Evolutionary conservation across 225 moss, liverwort and hornwort species (phyloP).

Genomic region (Anthoceros angustus): DNA sequence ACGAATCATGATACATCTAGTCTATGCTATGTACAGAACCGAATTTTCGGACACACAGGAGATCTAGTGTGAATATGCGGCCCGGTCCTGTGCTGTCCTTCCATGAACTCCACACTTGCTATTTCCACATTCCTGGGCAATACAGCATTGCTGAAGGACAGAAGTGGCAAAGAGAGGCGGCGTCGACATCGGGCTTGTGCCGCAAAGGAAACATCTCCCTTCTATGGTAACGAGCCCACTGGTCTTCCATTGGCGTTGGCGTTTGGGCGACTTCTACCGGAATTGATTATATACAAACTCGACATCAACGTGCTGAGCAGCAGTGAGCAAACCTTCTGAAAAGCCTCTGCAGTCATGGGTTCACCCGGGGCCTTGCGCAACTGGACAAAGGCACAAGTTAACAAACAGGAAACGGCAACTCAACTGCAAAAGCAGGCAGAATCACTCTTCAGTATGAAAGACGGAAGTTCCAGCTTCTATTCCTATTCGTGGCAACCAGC

Average conservation of each 20-base stretch:
- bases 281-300: background rate
- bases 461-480: too few relatives aligned
- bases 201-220: background rate
- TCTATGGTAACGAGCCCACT: background rate
- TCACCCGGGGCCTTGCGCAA: background rate
- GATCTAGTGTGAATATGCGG: too few relatives aligned
- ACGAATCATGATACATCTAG: too few relatives aligned
- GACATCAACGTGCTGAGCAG: slow-evolving; percentile 2
- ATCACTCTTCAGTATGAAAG: background rate
- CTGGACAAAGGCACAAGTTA: background rate
- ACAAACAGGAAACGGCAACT: background rate
- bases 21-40: too few relatives aligned
- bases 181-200: too few relatives aligned
- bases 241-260: background rate
- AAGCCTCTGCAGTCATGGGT: slow-evolving; percentile 3
- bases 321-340: background rate
- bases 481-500: background rate
- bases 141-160: too few relatives aligned
- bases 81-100: too few relatives aligned
- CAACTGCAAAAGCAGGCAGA: background rate
- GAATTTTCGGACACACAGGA: too few relatives aligned
- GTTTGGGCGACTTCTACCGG: background rate
- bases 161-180: too few relatives aligned
- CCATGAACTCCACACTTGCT: too few relatives aligned
- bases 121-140: too few relatives aligned